phyloP scores from a whole-genome alignment of 257 asterid species.

The Forsythia suspensa region DNA sequence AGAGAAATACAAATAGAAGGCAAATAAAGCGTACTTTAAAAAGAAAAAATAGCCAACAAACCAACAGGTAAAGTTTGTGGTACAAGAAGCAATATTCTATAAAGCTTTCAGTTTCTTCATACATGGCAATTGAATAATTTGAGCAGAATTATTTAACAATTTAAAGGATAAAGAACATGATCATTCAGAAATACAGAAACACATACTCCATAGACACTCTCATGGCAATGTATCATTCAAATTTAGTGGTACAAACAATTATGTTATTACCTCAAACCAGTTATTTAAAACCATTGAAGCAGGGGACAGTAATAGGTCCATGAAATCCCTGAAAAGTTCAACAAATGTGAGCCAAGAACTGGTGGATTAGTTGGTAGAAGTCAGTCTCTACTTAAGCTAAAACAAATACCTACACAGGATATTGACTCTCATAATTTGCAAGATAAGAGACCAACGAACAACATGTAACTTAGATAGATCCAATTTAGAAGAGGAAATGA shows the following conservation, averaged over 20 bases:
- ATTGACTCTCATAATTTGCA: slow-evolving; percentile 12
- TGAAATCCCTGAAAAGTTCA: slow-evolving; percentile 70
- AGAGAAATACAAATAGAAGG: neutral
- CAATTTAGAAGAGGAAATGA: slow-evolving; percentile 17
- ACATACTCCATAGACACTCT: neutral
- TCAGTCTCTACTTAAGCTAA: neutral
- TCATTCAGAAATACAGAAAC: slow-evolving; percentile 5
- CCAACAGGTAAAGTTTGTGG: neutral
- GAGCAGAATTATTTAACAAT: neutral
- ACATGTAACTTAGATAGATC: neutral
- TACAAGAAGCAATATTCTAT: neutral
- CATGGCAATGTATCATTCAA: neutral
- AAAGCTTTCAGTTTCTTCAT: neutral
- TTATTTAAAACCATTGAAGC: slow-evolving; percentile 89
- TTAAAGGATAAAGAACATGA: neutral
- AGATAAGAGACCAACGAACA: slow-evolving; percentile 13
- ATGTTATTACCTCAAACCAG: slow-evolving; percentile 85
- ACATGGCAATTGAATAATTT: neutral
- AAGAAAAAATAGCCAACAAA: neutral
- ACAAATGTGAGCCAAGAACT: slow-evolving; percentile 21
- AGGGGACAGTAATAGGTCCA: slow-evolving; percentile 86
- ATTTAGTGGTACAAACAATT: neutral
- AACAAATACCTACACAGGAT: slow-evolving; percentile 6
- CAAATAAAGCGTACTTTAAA: neutral
- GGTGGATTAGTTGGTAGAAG: neutral